Evolutionary conservation across 2,329 filamentous ascomycete genomes (phyloP).

Genomic region (Aspergillus ruber): DNA sequence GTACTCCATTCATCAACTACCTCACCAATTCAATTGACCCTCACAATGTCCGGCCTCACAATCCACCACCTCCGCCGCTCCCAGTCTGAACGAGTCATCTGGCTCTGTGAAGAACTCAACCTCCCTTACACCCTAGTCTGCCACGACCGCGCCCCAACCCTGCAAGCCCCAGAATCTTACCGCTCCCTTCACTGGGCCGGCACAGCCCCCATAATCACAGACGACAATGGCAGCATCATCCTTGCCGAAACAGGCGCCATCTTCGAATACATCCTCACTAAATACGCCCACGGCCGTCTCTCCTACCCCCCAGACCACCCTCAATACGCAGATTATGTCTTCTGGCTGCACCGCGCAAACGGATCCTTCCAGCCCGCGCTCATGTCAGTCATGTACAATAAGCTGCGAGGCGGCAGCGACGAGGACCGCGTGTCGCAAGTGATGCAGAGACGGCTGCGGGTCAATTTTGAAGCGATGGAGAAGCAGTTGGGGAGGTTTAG

Average conservation of each 20-base stretch:
- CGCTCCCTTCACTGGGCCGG: slow-evolving; percentile 47
- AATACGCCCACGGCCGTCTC: slow-evolving; percentile 47
- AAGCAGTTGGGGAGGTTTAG: slow-evolving; percentile 41
- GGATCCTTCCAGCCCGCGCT: slow-evolving; percentile 40
- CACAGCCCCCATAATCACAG: slow-evolving; percentile 55
- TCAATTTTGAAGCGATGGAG: slow-evolving; percentile 44
- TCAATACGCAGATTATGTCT: slow-evolving; percentile 56
- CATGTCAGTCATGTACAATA: slow-evolving; percentile 31
- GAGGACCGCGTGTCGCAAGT: slow-evolving; percentile 26
- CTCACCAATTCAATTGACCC: background rate
- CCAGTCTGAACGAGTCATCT: slow-evolving; percentile 59
- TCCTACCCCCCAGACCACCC: slow-evolving; percentile 40
- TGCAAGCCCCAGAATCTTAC: slow-evolving; percentile 30
- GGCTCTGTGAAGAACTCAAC: slow-evolving; percentile 59
- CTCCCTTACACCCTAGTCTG: slow-evolving; percentile 48
- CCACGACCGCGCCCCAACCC: slow-evolving; percentile 43
- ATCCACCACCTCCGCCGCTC: slow-evolving; percentile 52
- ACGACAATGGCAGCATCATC: slow-evolving; percentile 41
- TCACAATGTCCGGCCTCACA: background rate
- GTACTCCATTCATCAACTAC: too few species aligned
- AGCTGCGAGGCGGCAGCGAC: slow-evolving; percentile 9
- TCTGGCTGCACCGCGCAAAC: slow-evolving; percentile 58
- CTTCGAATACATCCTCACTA: slow-evolving; percentile 55
- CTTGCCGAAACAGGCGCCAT: slow-evolving; percentile 57
- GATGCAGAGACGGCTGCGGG: slow-evolving; percentile 28